phyloP scores from a whole-genome alignment of 148 eudicot genomes.

The Mesembryanthemum crystallinum region DNA sequence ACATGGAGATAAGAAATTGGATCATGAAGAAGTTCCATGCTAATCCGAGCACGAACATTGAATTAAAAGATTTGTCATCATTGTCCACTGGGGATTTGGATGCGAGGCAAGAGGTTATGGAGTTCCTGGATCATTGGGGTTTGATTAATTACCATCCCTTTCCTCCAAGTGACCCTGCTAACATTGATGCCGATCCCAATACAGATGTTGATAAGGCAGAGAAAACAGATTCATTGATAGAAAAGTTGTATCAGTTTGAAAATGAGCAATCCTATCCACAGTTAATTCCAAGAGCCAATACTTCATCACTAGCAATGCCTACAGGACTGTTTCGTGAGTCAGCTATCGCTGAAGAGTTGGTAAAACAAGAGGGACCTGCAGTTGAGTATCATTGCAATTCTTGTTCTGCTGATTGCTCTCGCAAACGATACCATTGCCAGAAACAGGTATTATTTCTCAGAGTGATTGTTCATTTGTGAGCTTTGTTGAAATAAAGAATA shows the following conservation, averaged over 20 bases:
- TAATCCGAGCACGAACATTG: slow-evolving; percentile 59
- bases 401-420: slow-evolving; percentile 96
- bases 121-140: slow-evolving; percentile 95
- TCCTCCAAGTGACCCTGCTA: slow-evolving; percentile 41
- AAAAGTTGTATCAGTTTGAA: slow-evolving; percentile 71
- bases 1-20: slow-evolving; percentile 82
- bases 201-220: slow-evolving; percentile 39
- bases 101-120: slow-evolving; percentile 84
- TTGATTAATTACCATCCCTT: slow-evolving; percentile 93
- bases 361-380: slow-evolving; percentile 77
- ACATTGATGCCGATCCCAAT: slow-evolving; percentile 22
- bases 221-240: slow-evolving; percentile 49
- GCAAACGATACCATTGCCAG: slow-evolving; percentile 96
- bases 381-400: slow-evolving; percentile 99
- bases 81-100: slow-evolving; percentile 69
- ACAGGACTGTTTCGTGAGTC: slow-evolving; percentile 74
- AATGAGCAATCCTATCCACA: slow-evolving; percentile 45
- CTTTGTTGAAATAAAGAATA: neutral
- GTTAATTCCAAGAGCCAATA: slow-evolving; percentile 39
- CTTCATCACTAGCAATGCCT: slow-evolving; percentile 45
- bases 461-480: slow-evolving; percentile 1
- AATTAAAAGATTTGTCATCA: slow-evolving; percentile 65
- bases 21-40: slow-evolving; percentile 82
- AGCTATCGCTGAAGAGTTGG: slow-evolving; percentile 68
- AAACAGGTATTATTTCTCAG: slow-evolving; percentile 68